Evolutionary conservation across 2,329 filamentous ascomycete species (phyloP).

Genomic region (Paecilomyces sp.): DNA sequence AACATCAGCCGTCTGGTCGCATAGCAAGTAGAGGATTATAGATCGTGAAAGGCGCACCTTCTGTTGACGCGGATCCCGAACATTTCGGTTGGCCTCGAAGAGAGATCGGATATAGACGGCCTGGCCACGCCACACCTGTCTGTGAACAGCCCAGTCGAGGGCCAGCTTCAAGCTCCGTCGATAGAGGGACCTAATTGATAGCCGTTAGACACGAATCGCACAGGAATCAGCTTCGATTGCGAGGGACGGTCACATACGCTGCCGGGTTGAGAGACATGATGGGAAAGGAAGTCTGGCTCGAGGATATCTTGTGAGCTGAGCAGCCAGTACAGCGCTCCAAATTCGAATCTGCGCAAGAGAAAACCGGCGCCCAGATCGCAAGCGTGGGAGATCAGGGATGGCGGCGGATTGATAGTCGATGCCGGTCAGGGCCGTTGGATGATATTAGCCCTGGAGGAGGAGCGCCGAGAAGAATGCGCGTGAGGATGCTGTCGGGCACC

Average conservation of each 20-base stretch:
- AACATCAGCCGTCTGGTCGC: not conserved
- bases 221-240: not conserved
- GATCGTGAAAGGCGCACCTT: constrained; percentile 48
- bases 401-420: not conserved
- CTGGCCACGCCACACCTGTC: constrained; percentile 90
- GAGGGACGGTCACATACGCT: constrained; percentile 24
- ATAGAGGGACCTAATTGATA: constrained; percentile 60
- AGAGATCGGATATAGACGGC: constrained; percentile 91
- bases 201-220: not conserved
- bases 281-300: constrained; percentile 6
- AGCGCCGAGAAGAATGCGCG: constrained; percentile 14
- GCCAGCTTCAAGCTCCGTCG: constrained; percentile 87
- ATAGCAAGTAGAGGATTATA: too few relatives aligned
- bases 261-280: constrained; percentile 31
- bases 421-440: not conserved
- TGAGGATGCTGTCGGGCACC: constrained; percentile 13
- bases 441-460: not conserved
- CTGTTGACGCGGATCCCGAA: constrained; percentile 78
- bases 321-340: not conserved
- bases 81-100: constrained; percentile 85
- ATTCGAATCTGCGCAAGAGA: not conserved
- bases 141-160: constrained; percentile 90
- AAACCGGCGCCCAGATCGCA: not conserved
- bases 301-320: not conserved
- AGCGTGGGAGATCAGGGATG: not conserved